These are phyloP conservation scores for Choiromyces venosus DNA, from an alignment of 495 filamentous ascomycete genomes.

Conservation along the genomic window DNA sequence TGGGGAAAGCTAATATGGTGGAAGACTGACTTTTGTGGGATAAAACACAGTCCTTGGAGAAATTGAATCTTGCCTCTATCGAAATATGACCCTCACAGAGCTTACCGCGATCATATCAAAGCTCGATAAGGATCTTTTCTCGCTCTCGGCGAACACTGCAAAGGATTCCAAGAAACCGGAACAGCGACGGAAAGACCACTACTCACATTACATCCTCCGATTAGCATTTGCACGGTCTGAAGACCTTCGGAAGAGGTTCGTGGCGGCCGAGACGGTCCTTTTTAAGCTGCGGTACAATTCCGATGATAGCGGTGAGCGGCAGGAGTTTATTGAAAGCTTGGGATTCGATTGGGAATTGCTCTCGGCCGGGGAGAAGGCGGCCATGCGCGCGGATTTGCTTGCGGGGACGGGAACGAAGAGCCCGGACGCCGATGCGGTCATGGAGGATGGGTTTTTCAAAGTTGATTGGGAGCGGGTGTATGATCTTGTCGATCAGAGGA, in stretches of 20 bases:
- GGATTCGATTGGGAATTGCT: conserved; percentile 79
- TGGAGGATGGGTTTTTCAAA: conserved; percentile 80
- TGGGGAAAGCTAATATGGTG: background rate
- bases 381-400: conserved; percentile 51
- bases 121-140: conserved; percentile 78
- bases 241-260: conserved; percentile 83
- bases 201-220: conserved; percentile 93
- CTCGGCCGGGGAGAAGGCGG: conserved; percentile 64
- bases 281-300: conserved; percentile 72
- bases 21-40: conserved; percentile 13
- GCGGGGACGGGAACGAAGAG: conserved; percentile 48
- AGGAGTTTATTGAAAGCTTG: conserved; percentile 69
- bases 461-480: conserved; percentile 91
- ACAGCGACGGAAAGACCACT: conserved; percentile 93
- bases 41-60: conserved; percentile 73
- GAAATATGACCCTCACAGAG: conserved; percentile 75
- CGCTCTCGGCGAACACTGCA: conserved; percentile 70
- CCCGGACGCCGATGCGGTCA: conserved; percentile 45
- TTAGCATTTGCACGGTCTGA: conserved; percentile 88
- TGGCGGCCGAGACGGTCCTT: conserved; percentile 77
- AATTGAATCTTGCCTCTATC: conserved; percentile 91
- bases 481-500: conserved; percentile 75
- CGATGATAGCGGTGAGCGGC: conserved; percentile 64
- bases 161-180: conserved; percentile 44
- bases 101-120: conserved; percentile 72